Base-by-base conservation (phyloP, 495 filamentous ascomycete genomes). In the Lophiotrema nucula region DNA sequence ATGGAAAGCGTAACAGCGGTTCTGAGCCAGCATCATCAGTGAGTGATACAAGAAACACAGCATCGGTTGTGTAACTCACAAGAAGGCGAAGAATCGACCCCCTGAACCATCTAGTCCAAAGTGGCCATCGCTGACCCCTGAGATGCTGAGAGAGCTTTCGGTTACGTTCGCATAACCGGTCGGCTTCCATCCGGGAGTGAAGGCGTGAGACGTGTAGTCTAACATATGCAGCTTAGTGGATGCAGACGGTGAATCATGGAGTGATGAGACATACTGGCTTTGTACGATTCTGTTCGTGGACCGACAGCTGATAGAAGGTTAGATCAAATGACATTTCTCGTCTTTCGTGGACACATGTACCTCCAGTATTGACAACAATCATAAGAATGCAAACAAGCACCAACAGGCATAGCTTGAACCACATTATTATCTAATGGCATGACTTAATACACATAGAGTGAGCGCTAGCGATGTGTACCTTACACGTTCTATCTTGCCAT, bases 301-400 rank as follows among this genome's bases (percentile, higher is more conserved):
- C 33, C 47, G 24, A 35, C 56, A 41, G 31, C 44, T 11, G 26
- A 31, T 47, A 41, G 21, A 44, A 4, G 8, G 43, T 56, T 43
- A 56, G 41, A 10, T n/a, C 13, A 43, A n/a, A n/a, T 12, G 26
- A 52, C 18, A 38, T 16, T 18, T 24, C 22, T 12, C n/a, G n/a
- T n/a, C n/a, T 8, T 18, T 43, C 8, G 19, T 22, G 4, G 28
- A 11, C 22, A 2, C 12, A 28, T 38, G 16, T 19, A 60, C 56
- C 56, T 53, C 56, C 56, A n/a, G 33, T 24, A 19, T 60, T 60
- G 22, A 60, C 39, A 31, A 53, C 39, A 22, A 60, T 23, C 47
- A 39, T 37, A 2, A 60, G 12, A 19, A 60, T 21, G 31, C 47
- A 53, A 3, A 53, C 47, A 13, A 60, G 41, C 4, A 60, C 25